phyloP scores from a whole-genome alignment of 2,329 filamentous ascomycete species.

The Fusarium tjaetaba region DNA sequence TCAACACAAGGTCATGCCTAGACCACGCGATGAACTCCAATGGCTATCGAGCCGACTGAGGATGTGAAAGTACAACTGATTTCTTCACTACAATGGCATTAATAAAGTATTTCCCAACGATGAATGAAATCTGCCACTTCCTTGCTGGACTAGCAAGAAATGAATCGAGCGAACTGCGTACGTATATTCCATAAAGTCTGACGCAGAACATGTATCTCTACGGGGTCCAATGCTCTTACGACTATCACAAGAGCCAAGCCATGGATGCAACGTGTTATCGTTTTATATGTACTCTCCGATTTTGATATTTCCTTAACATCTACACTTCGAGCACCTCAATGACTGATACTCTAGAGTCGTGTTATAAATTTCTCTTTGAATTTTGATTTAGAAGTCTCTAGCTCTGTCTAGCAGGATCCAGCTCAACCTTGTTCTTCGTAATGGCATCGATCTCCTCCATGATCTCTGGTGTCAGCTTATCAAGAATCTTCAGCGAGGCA shows the following conservation, averaged over 20 bases:
- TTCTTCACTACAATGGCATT: background rate
- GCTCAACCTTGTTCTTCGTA: constrained; percentile 44
- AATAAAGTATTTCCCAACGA: accelerated
- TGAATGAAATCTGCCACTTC: accelerated
- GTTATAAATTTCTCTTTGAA: background rate
- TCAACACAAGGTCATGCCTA: background rate
- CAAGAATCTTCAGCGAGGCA: constrained; percentile 56
- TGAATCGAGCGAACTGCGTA: background rate
- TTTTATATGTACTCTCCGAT: background rate
- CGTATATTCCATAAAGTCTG: background rate
- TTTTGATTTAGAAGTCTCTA: background rate
- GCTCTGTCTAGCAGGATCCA: constrained; percentile 41
- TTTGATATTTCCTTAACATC: too few relatives aligned
- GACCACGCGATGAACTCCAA: background rate
- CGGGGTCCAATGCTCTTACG: background rate
- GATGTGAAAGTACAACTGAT: background rate
- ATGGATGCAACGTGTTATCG: accelerated
- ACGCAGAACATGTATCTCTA: background rate
- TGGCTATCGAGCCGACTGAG: too few relatives aligned
- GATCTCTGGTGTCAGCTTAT: constrained; percentile 60
- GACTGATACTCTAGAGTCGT: background rate
- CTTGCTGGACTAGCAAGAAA: accelerated
- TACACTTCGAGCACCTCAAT: background rate
- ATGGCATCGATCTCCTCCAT: constrained; percentile 62
- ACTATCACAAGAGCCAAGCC: background rate